These are phyloP conservation scores for Neurospora sp. DNA, from an alignment of 495 filamentous ascomycete genomes.

Conservation along the genomic window DNA sequence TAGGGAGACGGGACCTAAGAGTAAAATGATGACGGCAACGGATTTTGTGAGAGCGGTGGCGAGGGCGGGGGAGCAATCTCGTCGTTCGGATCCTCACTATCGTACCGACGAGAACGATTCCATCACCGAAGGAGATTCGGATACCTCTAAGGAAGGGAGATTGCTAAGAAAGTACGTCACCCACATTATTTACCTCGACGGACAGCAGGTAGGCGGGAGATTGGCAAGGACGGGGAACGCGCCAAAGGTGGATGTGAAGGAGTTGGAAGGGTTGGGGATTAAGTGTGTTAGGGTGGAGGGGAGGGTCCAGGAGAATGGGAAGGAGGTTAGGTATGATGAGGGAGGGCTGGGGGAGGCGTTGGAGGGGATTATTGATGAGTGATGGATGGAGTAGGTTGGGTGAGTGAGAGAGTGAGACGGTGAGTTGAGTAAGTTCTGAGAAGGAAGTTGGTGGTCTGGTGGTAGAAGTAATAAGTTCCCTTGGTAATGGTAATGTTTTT, in stretches of 20 bases:
- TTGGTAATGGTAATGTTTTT: background rate
- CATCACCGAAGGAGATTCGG: no score
- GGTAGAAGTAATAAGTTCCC: background rate
- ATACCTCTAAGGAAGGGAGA: background rate
- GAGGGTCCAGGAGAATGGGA: constrained; percentile 37
- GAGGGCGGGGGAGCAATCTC: constrained; percentile 48
- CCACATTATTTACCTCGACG: constrained; percentile 75
- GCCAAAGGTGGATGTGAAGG: constrained; percentile 58
- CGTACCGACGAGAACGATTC: no score
- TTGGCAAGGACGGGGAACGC: constrained; percentile 22
- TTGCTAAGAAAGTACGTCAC: constrained; percentile 56
- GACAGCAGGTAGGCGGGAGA: constrained; percentile 27
- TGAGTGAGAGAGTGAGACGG: no score
- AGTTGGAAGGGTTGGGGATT: constrained; percentile 58
- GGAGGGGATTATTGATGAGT: constrained; percentile 57
- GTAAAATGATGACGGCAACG: constrained; percentile 50
- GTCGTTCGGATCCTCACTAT: no score
- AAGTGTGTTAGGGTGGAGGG: constrained; percentile 70
- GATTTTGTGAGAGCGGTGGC: constrained; percentile 77
- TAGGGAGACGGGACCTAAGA: constrained; percentile 67
- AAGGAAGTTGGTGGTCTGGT: no score
- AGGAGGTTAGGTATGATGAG: constrained; percentile 59
- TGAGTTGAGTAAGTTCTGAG: background rate
- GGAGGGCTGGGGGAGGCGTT: constrained; percentile 65
- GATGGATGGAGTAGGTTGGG: constrained; percentile 21